Percentiles rank a stretch among this genome's conserved stretches.
Conservation (phyloP, 495 filamentous ascomycete species). For the Aspergillus asperescens region DNA sequence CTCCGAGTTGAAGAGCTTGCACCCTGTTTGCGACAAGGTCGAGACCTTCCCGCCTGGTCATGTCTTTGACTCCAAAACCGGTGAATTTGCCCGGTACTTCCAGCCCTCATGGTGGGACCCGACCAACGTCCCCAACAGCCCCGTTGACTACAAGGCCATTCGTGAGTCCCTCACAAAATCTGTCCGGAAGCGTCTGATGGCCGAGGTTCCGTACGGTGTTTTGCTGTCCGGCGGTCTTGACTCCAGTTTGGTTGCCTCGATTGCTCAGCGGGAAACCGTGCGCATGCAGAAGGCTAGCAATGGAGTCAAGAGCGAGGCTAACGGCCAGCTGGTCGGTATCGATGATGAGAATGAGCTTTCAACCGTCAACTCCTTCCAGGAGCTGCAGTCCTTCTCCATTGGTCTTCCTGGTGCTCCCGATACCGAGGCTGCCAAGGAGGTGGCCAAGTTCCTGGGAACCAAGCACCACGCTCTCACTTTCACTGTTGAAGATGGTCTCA, state of each 20-base stretch:
- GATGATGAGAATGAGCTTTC: constrained; percentile 84
- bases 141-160: constrained; percentile 74
- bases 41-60: constrained; percentile 91
- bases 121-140: constrained; percentile 64
- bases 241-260: constrained; percentile 89
- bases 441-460: constrained; percentile 91
- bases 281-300: constrained; percentile 58
- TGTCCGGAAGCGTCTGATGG: constrained; percentile 95
- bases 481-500: constrained; percentile 91
- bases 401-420: constrained; percentile 88
- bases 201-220: constrained; percentile 96
- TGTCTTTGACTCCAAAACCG: constrained; percentile 87
- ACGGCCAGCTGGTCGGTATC: constrained; percentile 76
- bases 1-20: constrained; percentile 90
- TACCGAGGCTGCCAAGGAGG: constrained; percentile 79
- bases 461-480: constrained; percentile 98
- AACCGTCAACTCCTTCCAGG: constrained; percentile 85
- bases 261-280: constrained; percentile 86
- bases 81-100: constrained; percentile 77
- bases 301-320: background rate
- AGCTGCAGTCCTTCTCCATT: constrained; percentile 98
- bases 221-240: constrained; percentile 92
- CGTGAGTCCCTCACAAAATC: constrained; percentile 80
- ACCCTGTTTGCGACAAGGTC: constrained; percentile 93
- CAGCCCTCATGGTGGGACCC: constrained; percentile 91